phyloP scores from a whole-genome alignment of 2,329 filamentous ascomycete genomes.

The Rhynchosporium agropyri region DNA sequence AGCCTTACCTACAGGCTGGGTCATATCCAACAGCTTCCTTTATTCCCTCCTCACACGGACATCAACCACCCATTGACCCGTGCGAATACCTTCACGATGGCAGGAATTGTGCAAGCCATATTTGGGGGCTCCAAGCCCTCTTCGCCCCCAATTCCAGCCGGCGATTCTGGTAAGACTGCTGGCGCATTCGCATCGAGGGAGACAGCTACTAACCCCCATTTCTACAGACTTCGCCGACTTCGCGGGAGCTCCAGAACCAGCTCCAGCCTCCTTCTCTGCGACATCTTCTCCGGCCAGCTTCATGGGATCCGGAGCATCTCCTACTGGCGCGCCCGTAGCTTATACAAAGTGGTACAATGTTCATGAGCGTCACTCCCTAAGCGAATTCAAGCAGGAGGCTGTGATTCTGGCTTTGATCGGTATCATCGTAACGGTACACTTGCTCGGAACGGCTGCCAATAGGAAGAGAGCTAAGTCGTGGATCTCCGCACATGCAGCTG shows the following conservation, averaged over 20 bases:
- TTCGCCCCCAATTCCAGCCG: slow-evolving; percentile 52
- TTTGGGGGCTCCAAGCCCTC: slow-evolving; percentile 68
- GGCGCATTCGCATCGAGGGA: slow-evolving; percentile 12
- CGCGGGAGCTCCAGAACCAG: slow-evolving; percentile 73
- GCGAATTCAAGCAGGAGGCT: slow-evolving; percentile 87
- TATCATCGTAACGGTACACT: slow-evolving; percentile 75
- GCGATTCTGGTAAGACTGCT: slow-evolving; percentile 63
- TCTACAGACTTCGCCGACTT: slow-evolving; percentile 89
- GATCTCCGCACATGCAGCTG: slow-evolving; percentile 72
- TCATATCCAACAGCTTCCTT: background rate
- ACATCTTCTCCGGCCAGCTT: slow-evolving; percentile 49
- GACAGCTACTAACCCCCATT: slow-evolving; percentile 25
- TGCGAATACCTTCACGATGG: slow-evolving; percentile 35
- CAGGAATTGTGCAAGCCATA: slow-evolving; percentile 54
- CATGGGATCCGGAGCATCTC: slow-evolving; percentile 48
- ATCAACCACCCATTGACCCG: slow-evolving; percentile 20
- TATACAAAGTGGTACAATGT: slow-evolving; percentile 97
- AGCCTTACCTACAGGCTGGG: background rate
- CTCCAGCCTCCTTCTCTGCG: slow-evolving; percentile 53
- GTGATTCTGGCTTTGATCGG: slow-evolving; percentile 76
- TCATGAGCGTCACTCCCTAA: slow-evolving; percentile 82
- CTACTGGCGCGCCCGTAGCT: slow-evolving; percentile 57
- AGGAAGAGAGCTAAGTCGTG: slow-evolving; percentile 78
- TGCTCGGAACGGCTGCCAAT: slow-evolving; percentile 81
- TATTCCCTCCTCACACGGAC: slow-evolving; percentile 12